These are phyloP conservation scores for Aspergillus pseudotamarii DNA, from an alignment of 2,329 filamentous ascomycete species.

Conservation along the genomic window DNA sequence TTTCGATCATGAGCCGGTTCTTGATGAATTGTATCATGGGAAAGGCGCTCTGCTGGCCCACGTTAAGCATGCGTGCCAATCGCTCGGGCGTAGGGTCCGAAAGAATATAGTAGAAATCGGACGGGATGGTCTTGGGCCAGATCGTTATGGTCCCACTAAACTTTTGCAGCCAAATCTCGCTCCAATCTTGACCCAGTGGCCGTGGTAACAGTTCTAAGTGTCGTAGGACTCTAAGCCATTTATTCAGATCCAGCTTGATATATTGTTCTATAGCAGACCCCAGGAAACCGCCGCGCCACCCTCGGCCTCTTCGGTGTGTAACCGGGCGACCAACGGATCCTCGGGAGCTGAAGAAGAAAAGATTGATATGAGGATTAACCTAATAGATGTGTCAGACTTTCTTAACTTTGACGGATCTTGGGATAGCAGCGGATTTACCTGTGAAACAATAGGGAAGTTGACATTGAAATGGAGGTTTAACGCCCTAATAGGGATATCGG, in stretches of 20 bases:
- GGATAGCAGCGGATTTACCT: constrained; percentile 36
- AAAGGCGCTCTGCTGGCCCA: constrained; percentile 85
- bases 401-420: neutral
- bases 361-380: constrained; percentile 96
- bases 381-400: constrained; percentile 47
- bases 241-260: constrained; percentile 92
- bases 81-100: constrained; percentile 76
- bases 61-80: constrained; percentile 84
- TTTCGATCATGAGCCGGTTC: constrained; percentile 84
- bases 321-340: constrained; percentile 91
- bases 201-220: constrained; percentile 90
- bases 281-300: constrained; percentile 94
- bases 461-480: constrained; percentile 98
- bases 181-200: constrained; percentile 93
- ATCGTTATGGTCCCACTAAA: constrained; percentile 96
- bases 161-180: constrained; percentile 90
- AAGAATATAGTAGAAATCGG: constrained; percentile 84
- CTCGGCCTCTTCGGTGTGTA: constrained; percentile 87
- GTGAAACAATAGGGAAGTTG: constrained; percentile 87
- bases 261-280: constrained; percentile 92
- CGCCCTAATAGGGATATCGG: constrained; percentile 92
- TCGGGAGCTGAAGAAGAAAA: constrained; percentile 97
- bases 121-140: constrained; percentile 79
- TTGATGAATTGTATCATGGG: constrained; percentile 89
- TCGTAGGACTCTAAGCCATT: constrained; percentile 94